Percentiles rank a stretch among this genome's conserved stretches.
Conservation (phyloP, 805 yeast species). For the Lipomyces orientalis region DNA sequence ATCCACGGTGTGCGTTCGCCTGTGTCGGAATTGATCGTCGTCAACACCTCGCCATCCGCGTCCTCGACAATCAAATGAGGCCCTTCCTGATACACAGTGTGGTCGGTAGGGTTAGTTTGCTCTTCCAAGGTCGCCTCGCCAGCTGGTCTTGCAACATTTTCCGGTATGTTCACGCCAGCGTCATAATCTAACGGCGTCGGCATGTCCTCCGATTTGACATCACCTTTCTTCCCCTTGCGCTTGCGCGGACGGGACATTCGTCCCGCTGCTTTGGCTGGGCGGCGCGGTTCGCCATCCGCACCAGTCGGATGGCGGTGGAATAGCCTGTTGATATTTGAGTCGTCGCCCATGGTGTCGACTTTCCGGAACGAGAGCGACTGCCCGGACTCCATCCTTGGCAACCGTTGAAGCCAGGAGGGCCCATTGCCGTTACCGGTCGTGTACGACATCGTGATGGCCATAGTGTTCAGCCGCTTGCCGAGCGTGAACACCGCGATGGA, state of each 20-base stretch:
- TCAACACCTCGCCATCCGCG: constrained; percentile 76
- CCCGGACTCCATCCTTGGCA: constrained; percentile 79
- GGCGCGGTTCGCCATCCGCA: constrained; percentile 21
- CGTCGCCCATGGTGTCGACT: constrained; percentile 66
- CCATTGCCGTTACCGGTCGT: constrained; percentile 71
- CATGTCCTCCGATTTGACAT: neutral
- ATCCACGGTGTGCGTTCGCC: constrained; percentile 28
- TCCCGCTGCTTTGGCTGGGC: constrained; percentile 34
- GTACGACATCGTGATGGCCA: constrained; percentile 90
- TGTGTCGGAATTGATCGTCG: constrained; percentile 44
- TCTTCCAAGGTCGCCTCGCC: constrained; percentile 35
- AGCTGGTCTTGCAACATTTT: neutral
- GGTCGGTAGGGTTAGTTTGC: constrained; percentile 25
- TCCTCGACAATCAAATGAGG: constrained; percentile 75
- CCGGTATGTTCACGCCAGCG: constrained; percentile 26
- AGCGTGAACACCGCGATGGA: constrained; percentile 78
- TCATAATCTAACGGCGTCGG: constrained; percentile 13
- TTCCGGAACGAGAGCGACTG: constrained; percentile 82
- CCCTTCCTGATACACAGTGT: constrained; percentile 72
- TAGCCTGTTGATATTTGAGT: constrained; percentile 19
- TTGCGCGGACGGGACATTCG: constrained; percentile 26
- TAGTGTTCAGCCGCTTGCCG: constrained; percentile 87
- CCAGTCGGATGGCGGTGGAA: constrained; percentile 22
- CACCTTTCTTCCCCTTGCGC: constrained; percentile 10
- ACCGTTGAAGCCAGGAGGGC: constrained; percentile 80